Percentiles rank a stretch among this genome's conserved stretches.
phyloP scores from a whole-genome alignment of 768 basidiomycete genomes.

The Lactarius vividus region DNA sequence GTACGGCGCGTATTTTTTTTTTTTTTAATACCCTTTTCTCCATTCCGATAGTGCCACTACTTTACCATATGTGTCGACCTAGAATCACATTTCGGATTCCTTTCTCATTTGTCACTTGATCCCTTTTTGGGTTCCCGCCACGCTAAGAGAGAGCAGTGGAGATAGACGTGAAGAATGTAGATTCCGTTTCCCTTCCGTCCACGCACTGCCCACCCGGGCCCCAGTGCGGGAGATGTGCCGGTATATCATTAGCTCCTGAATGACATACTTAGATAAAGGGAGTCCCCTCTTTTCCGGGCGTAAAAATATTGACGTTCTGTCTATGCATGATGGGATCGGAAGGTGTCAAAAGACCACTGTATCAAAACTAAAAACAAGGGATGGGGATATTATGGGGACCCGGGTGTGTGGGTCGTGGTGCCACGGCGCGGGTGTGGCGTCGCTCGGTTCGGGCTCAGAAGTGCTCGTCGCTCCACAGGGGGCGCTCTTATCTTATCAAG shows the following conservation, averaged over 20 bases:
- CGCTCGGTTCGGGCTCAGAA: background rate
- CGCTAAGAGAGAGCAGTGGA: background rate
- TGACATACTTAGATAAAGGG: too few relatives aligned
- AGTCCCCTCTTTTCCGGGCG: too few relatives aligned
- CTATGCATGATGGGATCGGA: background rate
- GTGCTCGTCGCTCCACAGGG: too few relatives aligned
- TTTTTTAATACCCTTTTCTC: slow-evolving; percentile 2
- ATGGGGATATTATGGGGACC: background rate
- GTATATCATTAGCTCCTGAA: background rate
- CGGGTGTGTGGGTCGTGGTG: background rate
- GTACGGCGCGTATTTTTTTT: background rate
- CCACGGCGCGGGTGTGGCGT: background rate
- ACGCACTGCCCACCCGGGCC: background rate
- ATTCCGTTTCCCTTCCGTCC: background rate
- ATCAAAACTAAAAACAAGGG: too few relatives aligned
- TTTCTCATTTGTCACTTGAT: background rate
- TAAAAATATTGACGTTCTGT: background rate
- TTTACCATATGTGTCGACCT: background rate
- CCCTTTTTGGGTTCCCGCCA: background rate
- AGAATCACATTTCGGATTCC: background rate
- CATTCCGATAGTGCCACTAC: background rate
- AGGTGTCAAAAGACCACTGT: background rate
- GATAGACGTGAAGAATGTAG: background rate
- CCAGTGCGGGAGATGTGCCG: background rate
- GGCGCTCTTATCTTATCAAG: background rate